A percentile compares a stretch with the other conserved stretches of the same genome.
Conservation (phyloP, 768 basidiomycete genomes). For the Porphyrellus cyaneotinctus region DNA sequence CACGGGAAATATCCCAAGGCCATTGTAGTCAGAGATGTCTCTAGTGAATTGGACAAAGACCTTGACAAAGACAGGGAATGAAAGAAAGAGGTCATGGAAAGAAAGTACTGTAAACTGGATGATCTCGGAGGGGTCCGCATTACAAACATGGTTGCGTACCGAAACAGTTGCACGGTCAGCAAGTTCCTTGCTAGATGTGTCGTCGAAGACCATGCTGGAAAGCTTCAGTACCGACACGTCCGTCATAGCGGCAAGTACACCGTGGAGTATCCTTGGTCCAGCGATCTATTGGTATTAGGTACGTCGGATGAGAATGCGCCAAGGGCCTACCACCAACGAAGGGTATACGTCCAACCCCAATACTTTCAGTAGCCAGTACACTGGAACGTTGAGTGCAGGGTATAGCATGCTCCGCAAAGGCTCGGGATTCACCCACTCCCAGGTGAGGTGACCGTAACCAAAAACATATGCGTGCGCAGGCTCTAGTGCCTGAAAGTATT, state of each 20-base stretch:
- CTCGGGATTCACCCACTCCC: slow-evolving; percentile 81
- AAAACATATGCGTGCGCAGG: slow-evolving; percentile 86
- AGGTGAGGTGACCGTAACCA: slow-evolving; percentile 88
- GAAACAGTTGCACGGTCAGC: slow-evolving; percentile 42
- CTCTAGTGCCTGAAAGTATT: slow-evolving; percentile 93
- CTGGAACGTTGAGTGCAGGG: slow-evolving; percentile 73
- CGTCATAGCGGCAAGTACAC: slow-evolving; percentile 69
- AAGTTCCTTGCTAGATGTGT: slow-evolving; percentile 35
- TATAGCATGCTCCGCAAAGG: slow-evolving; percentile 82
- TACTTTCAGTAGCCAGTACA: slow-evolving; percentile 67
- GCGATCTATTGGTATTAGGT: slow-evolving; percentile 46
- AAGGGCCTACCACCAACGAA: slow-evolving; percentile 57
- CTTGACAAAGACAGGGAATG: slow-evolving; percentile 80
- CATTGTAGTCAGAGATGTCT: slow-evolving; percentile 77
- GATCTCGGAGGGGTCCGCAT: not conserved
- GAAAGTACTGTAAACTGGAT: slow-evolving; percentile 49
- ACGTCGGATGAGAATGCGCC: not conserved
- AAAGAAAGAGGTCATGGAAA: slow-evolving; percentile 86
- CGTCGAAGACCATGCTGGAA: slow-evolving; percentile 53
- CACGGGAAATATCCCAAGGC: slow-evolving; percentile 81
- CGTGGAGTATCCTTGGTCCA: slow-evolving; percentile 74
- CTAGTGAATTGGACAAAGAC: slow-evolving; percentile 89
- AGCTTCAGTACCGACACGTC: slow-evolving; percentile 73
- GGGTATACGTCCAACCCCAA: slow-evolving; percentile 49
- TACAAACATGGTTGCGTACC: slow-evolving; percentile 44